These are phyloP conservation scores for Suhomyces sp. DNA, from an alignment of 805 yeast genomes.

Conservation along the genomic window DNA sequence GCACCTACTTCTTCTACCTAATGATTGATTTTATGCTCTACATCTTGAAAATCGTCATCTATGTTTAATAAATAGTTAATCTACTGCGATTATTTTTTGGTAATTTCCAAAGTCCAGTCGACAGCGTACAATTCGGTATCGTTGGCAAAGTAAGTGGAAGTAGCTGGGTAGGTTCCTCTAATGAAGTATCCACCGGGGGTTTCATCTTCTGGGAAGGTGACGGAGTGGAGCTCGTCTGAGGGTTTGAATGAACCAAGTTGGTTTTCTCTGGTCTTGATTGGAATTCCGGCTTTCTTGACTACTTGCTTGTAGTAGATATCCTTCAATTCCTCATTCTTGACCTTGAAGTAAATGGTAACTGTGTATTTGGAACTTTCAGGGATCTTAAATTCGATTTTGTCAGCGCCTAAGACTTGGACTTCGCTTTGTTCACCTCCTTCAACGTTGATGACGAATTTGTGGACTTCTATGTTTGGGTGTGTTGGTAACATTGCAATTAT, in stretches of 20 bases:
- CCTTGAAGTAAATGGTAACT: constrained; percentile 33
- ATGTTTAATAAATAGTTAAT: neutral
- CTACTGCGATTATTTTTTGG: constrained; percentile 15
- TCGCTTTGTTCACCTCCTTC: constrained; percentile 25
- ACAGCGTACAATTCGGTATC: constrained; percentile 26
- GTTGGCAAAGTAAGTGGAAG: constrained; percentile 32
- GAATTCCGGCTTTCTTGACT: constrained; percentile 34
- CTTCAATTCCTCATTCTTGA: constrained; percentile 24
- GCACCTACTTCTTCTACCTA: neutral
- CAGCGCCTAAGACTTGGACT: constrained; percentile 28
- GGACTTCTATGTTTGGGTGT: constrained; percentile 33
- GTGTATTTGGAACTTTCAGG: constrained; percentile 37
- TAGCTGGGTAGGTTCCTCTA: constrained; percentile 33
- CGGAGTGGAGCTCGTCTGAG: constrained; percentile 30
- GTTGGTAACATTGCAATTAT: constrained; percentile 9
- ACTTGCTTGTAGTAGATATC: constrained; percentile 35
- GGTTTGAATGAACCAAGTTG: constrained; percentile 34
- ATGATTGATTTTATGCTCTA: neutral
- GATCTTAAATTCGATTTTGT: constrained; percentile 26
- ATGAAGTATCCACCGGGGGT: constrained; percentile 40
- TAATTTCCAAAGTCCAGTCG: constrained; percentile 37
- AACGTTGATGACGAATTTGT: constrained; percentile 27
- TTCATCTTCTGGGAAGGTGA: constrained; percentile 30
- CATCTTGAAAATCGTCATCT: neutral
- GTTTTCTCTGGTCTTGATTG: constrained; percentile 27